phyloP scores from a whole-genome alignment of 176 grass and related monocot genomes.

The Musa itinerans region DNA sequence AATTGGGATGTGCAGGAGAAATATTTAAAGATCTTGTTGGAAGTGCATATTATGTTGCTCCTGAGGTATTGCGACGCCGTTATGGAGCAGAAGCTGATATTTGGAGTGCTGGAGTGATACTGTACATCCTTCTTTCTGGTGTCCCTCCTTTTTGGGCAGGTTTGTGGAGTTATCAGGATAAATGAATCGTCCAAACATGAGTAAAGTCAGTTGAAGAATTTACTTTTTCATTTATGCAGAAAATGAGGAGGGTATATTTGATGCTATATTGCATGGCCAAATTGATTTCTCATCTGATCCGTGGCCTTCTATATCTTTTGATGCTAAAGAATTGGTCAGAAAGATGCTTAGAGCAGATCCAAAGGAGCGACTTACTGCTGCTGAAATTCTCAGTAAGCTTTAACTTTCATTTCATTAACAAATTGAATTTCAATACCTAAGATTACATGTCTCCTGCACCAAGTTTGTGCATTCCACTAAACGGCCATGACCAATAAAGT shows the following conservation, averaged over 20 bases:
- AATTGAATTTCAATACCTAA: not conserved
- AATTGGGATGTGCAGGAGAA: slow-evolving; percentile 40
- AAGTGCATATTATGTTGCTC: slow-evolving; percentile 98
- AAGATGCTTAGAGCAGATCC: slow-evolving; percentile 88
- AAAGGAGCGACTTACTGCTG: slow-evolving; percentile 76
- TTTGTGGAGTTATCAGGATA: slow-evolving; percentile 10
- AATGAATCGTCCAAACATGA: not conserved
- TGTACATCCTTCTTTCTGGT: slow-evolving; percentile 95
- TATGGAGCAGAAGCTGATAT: slow-evolving; percentile 94
- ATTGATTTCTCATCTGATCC: slow-evolving; percentile 91
- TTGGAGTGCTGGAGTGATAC: slow-evolving; percentile 95
- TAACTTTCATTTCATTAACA: not conserved
- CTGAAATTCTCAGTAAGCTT: slow-evolving; percentile 80
- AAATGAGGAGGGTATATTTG: slow-evolving; percentile 95
- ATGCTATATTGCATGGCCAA: slow-evolving; percentile 52
- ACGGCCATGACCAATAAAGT: not conserved
- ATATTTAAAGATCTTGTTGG: slow-evolving; percentile 93
- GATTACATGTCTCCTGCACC: not conserved
- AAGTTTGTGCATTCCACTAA: not conserved
- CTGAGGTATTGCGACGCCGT: slow-evolving; percentile 70
- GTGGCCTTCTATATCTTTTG: slow-evolving; percentile 81
- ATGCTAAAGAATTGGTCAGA: slow-evolving; percentile 86
- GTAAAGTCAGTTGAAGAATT: not conserved
- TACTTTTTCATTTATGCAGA: slow-evolving; percentile 43
- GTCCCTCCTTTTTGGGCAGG: slow-evolving; percentile 99